Conservation (phyloP, 176 grass and related monocot species). For the Oropetium thomaeum region DNA sequence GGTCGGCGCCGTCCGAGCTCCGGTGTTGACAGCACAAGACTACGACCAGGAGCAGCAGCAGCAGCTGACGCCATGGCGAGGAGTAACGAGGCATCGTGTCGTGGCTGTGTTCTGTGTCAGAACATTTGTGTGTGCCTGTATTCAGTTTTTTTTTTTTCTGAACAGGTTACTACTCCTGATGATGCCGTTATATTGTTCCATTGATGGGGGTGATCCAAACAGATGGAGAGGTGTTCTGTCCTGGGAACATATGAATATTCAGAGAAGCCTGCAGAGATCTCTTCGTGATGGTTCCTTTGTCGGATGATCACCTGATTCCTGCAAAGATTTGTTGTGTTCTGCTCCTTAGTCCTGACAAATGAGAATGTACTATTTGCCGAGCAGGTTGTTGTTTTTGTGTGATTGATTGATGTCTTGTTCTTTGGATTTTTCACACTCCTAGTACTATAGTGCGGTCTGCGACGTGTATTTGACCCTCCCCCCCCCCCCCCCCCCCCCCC, state of each 20-base stretch:
- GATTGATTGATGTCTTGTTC: background rate
- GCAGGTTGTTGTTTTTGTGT: too few relatives aligned
- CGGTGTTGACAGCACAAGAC: background rate
- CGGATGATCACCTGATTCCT: background rate
- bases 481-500: too few relatives aligned
- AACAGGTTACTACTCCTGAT: background rate
- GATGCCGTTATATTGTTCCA: background rate
- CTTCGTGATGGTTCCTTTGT: background rate
- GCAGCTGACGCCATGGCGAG: background rate
- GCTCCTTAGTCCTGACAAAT: background rate
- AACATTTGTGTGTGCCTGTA: background rate
- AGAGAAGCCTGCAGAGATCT: conserved; percentile 4
- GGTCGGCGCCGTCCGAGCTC: conserved; percentile 15
- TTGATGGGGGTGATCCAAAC: too few relatives aligned
- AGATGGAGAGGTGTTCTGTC: background rate
- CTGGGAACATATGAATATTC: background rate
- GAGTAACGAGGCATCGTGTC: background rate
- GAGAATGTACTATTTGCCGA: background rate
- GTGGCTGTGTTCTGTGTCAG: background rate
- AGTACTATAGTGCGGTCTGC: too few relatives aligned
- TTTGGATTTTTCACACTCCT: background rate
- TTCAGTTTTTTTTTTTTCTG: too few relatives aligned
- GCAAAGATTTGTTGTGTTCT: background rate
- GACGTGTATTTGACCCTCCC: too few relatives aligned
- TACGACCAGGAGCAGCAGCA: background rate